Percentiles rank a stretch among this genome's conserved stretches.
Evolutionary conservation across 106 monocot genomes (phyloP).

Genomic region (Alisma plantagoaquatica): DNA sequence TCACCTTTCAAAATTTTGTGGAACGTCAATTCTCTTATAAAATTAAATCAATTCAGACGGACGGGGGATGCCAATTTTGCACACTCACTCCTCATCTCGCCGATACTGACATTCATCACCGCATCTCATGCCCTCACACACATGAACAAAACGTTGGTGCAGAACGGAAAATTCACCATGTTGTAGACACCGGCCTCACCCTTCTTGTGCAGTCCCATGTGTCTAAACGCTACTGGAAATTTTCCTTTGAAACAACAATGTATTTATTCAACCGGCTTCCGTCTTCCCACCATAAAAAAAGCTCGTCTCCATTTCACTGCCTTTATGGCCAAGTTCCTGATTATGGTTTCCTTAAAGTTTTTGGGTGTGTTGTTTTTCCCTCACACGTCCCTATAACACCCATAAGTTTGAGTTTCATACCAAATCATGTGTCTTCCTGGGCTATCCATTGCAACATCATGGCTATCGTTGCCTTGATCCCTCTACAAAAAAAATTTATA

Average conservation of each 20-base stretch:
- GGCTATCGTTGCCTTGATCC: background rate
- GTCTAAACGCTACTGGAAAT: background rate
- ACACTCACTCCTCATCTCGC: background rate
- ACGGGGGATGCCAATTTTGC: slow-evolving; percentile 10
- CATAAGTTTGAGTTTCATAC: background rate
- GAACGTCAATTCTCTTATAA: slow-evolving; percentile 3
- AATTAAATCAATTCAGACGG: slow-evolving; percentile 2
- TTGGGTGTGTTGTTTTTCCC: slow-evolving; percentile 1
- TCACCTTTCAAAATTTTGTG: slow-evolving; percentile 1
- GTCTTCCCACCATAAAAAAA: background rate
- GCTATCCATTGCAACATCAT: background rate
- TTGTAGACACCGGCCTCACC: background rate
- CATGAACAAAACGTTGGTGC: slow-evolving; percentile 3
- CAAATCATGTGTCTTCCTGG: background rate
- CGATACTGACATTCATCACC: background rate
- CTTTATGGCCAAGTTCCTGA: background rate
- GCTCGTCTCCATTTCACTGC: background rate
- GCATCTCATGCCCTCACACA: slow-evolving; percentile 2
- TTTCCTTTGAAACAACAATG: background rate
- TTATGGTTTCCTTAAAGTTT: background rate
- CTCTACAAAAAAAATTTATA: background rate
- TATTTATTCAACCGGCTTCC: slow-evolving; percentile 5
- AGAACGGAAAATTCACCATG: slow-evolving; percentile 2
- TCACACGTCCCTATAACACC: no score
- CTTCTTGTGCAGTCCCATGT: background rate